Evolutionary conservation across 2,329 filamentous ascomycete genomes (phyloP).

Genomic region (Dactylonectria estremocensis): DNA sequence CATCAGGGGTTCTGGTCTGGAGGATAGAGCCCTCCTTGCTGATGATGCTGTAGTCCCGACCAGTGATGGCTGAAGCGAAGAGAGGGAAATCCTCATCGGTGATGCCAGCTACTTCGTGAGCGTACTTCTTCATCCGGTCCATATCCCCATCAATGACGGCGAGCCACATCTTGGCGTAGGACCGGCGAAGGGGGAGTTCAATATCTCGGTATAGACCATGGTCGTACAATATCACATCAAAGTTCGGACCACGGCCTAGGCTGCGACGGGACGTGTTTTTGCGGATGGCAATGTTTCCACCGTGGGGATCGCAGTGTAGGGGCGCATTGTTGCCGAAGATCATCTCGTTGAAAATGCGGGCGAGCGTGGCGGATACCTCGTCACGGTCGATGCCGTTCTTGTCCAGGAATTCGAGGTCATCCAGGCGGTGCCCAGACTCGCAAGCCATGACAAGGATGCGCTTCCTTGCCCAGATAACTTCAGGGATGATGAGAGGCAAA

Average conservation of each 20-base stretch:
- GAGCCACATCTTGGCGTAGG: constrained; percentile 97
- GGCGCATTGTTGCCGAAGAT: constrained; percentile 93
- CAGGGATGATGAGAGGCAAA: constrained; percentile 88
- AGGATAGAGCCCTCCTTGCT: constrained; percentile 71
- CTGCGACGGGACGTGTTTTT: constrained; percentile 75
- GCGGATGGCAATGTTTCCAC: constrained; percentile 94
- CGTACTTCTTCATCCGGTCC: constrained; percentile 87
- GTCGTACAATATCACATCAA: constrained; percentile 96
- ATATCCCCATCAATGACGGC: constrained; percentile 94
- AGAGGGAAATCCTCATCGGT: constrained; percentile 92
- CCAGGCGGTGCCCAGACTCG: constrained; percentile 86
- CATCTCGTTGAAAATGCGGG: constrained; percentile 99
- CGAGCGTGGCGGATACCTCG: constrained; percentile 92
- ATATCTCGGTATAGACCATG: constrained; percentile 98
- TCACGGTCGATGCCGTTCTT: constrained; percentile 90
- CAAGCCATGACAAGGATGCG: constrained; percentile 97
- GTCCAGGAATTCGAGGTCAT: constrained; percentile 91
- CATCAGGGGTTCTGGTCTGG: constrained; percentile 75
- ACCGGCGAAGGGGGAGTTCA: constrained; percentile 81
- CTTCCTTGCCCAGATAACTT: constrained; percentile 90
- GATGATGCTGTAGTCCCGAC: constrained; percentile 88
- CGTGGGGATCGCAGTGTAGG: constrained; percentile 96
- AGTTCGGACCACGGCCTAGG: constrained; percentile 75
- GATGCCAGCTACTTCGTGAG: constrained; percentile 90
- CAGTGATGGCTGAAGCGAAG: constrained; percentile 96